These are phyloP conservation scores for Phenoliferia sp. DNA, from an alignment of 1,284 basidiomycete species.

Conservation along the genomic window DNA sequence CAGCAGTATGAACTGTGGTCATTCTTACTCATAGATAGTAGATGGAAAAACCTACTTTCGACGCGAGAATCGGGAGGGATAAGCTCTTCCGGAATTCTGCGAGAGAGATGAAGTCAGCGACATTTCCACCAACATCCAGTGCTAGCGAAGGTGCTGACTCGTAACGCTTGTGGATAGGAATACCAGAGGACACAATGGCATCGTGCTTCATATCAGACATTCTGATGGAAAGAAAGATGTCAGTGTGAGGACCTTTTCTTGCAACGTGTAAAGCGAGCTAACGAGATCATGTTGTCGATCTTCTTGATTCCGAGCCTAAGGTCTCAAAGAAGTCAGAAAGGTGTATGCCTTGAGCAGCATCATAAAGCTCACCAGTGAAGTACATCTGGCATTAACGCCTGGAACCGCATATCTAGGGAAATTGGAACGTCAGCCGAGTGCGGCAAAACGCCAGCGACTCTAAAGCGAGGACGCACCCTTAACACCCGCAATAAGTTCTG, in stretches of 20 bases:
- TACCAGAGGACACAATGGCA: conserved; percentile 73
- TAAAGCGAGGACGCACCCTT: conserved; percentile 10
- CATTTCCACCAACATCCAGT: not conserved
- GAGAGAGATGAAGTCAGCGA: too few species aligned
- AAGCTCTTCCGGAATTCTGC: conserved; percentile 59
- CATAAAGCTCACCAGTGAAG: conserved; percentile 58
- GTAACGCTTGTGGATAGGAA: conserved; percentile 59
- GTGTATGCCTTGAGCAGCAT: not conserved
- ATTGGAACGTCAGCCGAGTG: not conserved
- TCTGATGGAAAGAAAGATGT: conserved; percentile 59
- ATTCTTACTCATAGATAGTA: not conserved
- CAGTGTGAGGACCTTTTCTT: conserved; percentile 52
- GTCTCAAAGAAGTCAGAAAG: not conserved
- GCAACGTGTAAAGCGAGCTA: not conserved
- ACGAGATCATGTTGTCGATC: conserved; percentile 81
- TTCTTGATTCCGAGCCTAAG: conserved; percentile 68
- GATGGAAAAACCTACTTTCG: conserved; percentile 55
- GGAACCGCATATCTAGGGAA: conserved; percentile 76
- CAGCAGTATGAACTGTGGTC: conserved; percentile 27
- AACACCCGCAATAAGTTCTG: conserved; percentile 87
- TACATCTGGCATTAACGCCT: conserved; percentile 92
- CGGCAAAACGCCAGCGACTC: not conserved
- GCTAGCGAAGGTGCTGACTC: not conserved
- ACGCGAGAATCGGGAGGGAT: conserved; percentile 87
- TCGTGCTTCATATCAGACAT: conserved; percentile 89